Conservation (phyloP, 352 stramenopile species). For the Globisporangium emineosum region DNA sequence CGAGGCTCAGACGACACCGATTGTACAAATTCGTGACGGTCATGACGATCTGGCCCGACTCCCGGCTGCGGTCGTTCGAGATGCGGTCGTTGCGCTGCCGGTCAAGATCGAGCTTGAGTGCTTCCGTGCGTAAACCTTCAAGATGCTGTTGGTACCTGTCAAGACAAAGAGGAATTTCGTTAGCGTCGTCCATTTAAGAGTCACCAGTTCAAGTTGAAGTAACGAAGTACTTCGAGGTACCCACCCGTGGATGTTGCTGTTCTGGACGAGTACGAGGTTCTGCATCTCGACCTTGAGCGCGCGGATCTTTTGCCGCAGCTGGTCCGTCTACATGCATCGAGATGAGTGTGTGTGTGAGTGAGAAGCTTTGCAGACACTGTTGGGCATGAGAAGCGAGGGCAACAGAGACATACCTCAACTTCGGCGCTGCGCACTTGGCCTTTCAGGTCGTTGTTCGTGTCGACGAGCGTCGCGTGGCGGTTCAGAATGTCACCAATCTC, state of each 20-base stretch:
- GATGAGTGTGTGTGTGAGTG: background rate
- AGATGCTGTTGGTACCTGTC: slow-evolving; percentile 72
- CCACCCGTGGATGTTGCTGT: slow-evolving; percentile 75
- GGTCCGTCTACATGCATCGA: slow-evolving; percentile 41
- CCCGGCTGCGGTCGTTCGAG: slow-evolving; percentile 78
- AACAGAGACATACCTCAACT: too few species aligned
- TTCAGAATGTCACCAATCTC: slow-evolving; percentile 85
- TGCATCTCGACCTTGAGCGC: slow-evolving; percentile 81
- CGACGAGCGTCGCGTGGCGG: slow-evolving; percentile 78
- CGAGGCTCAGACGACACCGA: slow-evolving; percentile 70
- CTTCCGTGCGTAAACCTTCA: slow-evolving; percentile 69
- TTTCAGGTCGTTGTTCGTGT: slow-evolving; percentile 87
- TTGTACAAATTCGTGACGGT: slow-evolving; percentile 91
- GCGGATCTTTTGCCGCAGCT: slow-evolving; percentile 70
- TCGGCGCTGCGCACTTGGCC: slow-evolving; percentile 65
- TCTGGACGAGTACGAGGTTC: slow-evolving; percentile 82
- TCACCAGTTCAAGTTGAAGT: background rate
- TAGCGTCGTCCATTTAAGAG: background rate
- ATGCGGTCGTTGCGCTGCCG: slow-evolving; percentile 69
- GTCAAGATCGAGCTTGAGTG: slow-evolving; percentile 80
- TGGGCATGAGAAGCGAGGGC: too few species aligned
- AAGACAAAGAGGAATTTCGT: background rate
- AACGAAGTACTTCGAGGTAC: background rate
- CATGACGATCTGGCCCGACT: slow-evolving; percentile 89
- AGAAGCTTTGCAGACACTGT: too few species aligned